A percentile compares a stretch with the other conserved stretches of the same genome.
Evolutionary conservation across 192 early-diverging fungal species (phyloP).

Genomic region (Umbelopsis sp.): DNA sequence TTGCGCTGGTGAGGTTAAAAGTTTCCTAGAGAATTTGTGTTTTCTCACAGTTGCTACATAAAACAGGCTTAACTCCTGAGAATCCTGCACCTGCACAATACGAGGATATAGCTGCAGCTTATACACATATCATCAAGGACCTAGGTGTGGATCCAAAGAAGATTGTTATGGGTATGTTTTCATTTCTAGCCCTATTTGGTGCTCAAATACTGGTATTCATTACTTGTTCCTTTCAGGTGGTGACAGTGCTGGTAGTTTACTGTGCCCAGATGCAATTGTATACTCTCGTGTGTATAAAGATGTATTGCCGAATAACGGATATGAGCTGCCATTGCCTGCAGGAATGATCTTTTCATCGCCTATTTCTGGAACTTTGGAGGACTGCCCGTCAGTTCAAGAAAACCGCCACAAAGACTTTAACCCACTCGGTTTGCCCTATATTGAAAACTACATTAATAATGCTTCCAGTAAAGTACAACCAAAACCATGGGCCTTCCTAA

Average conservation of each 20-base stretch:
- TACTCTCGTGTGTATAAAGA: background rate
- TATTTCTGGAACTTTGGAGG: background rate
- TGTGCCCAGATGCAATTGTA: background rate
- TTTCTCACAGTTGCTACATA: background rate
- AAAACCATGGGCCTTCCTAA: background rate
- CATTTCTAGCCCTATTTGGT: background rate
- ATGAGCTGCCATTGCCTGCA: background rate
- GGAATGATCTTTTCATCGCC: background rate
- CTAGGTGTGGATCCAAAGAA: background rate
- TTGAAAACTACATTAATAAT: background rate
- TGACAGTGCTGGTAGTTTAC: background rate
- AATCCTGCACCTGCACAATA: background rate
- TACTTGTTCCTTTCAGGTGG: background rate
- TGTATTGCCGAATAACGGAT: background rate
- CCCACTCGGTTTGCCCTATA: background rate
- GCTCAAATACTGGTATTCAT: background rate
- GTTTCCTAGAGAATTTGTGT: background rate
- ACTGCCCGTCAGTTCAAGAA: background rate
- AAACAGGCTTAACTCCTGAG: background rate
- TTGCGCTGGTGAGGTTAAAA: background rate
- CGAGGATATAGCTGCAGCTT: background rate
- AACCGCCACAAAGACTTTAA: background rate
- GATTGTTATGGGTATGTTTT: background rate
- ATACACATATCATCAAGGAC: background rate
- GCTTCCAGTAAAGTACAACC: background rate